A percentile compares a stretch with the other conserved stretches of the same genome.
phyloP scores from a whole-genome alignment of 169 alveolate genomes.

The Plasmodium gonderi region DNA sequence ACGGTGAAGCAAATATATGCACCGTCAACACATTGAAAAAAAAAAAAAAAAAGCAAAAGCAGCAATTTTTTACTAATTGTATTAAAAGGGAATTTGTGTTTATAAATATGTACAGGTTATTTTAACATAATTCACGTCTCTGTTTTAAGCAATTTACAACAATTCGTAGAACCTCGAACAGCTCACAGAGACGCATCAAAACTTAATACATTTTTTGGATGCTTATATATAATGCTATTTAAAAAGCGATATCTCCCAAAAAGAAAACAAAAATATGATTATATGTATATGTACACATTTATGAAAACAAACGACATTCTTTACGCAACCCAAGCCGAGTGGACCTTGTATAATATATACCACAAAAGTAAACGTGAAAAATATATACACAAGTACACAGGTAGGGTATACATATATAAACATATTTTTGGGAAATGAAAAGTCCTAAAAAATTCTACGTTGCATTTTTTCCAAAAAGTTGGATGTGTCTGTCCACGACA shows the following conservation, averaged over 20 bases:
- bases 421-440: not conserved
- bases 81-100: not conserved
- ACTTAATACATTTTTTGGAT: not conserved
- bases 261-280: not conserved
- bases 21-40: conserved; percentile 61
- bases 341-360: not conserved
- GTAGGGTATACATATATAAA: not conserved
- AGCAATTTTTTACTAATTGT: not conserved
- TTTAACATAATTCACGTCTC: not conserved
- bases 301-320: not conserved
- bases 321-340: not conserved
- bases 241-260: not conserved
- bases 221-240: not conserved
- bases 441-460: not conserved
- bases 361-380: not conserved
- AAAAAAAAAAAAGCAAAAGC: conserved; percentile 10
- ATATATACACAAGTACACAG: not conserved
- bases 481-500: conserved; percentile 8
- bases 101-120: not conserved
- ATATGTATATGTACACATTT: no score
- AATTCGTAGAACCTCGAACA: not conserved
- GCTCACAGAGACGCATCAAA: not conserved
- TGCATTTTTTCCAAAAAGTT: not conserved
- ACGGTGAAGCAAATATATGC: conserved; percentile 38
- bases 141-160: not conserved